phyloP scores from a whole-genome alignment of 73 alveolate species.

The Symbiodinium natans region DNA sequence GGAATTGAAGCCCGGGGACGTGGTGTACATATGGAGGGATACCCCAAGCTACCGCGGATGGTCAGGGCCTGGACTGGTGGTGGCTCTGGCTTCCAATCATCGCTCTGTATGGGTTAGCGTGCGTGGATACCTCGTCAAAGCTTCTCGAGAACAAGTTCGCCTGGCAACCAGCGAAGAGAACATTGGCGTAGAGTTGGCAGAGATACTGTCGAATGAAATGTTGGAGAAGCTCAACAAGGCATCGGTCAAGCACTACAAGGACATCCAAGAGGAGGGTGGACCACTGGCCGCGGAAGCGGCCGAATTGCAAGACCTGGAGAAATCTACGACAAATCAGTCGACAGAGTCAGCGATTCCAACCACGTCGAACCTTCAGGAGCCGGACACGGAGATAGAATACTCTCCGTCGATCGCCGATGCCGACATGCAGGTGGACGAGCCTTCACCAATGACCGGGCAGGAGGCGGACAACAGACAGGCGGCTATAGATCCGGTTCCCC shows the following conservation, averaged over 20 bases:
- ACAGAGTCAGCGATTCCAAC: too few species aligned
- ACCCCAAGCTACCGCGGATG: slow-evolving; percentile 13
- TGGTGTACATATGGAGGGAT: slow-evolving; percentile 29
- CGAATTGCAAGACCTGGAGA: background rate
- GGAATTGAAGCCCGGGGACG: background rate
- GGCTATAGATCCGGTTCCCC: too few species aligned
- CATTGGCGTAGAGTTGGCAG: background rate
- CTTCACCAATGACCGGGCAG: too few species aligned
- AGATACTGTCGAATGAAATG: background rate
- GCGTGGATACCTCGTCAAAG: slow-evolving; percentile 10
- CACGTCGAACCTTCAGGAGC: background rate
- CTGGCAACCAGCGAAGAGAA: slow-evolving; percentile 8
- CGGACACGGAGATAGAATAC: too few species aligned
- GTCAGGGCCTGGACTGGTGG: slow-evolving; percentile 26
- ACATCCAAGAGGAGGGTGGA: background rate
- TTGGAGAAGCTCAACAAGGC: background rate
- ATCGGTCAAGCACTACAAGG: background rate
- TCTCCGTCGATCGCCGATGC: too few species aligned
- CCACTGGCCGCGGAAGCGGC: background rate
- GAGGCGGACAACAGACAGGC: too few species aligned
- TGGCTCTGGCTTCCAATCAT: background rate
- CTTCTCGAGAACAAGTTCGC: background rate
- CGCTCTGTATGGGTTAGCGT: background rate
- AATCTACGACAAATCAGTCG: background rate
- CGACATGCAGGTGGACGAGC: too few species aligned